These are phyloP conservation scores for Didymosphaeria variabile DNA, from an alignment of 2,329 filamentous ascomycete genomes.

Conservation along the genomic window DNA sequence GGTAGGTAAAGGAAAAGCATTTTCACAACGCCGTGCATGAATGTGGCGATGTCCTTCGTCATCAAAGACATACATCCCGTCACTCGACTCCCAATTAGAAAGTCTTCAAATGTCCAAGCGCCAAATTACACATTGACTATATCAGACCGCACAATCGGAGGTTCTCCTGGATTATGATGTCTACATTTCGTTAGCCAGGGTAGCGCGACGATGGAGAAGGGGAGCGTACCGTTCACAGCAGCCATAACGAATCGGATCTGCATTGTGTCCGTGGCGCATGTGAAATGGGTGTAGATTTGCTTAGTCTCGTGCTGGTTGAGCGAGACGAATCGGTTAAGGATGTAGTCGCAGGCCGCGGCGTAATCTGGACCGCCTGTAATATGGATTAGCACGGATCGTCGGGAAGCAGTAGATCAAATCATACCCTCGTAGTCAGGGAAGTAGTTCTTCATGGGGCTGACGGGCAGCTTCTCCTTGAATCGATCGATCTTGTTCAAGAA, in stretches of 20 bases:
- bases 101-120: constrained; percentile 37
- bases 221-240: constrained; percentile 86
- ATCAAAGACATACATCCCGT: constrained; percentile 49
- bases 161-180: constrained; percentile 99
- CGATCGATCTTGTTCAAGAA: constrained; percentile 80
- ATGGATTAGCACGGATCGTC: constrained; percentile 20
- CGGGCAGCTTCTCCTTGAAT: constrained; percentile 77
- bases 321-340: constrained; percentile 97
- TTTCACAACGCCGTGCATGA: constrained; percentile 50
- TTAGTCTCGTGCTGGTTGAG: constrained; percentile 99
- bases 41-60: constrained; percentile 43
- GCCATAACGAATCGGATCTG: constrained; percentile 99
- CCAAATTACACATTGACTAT: constrained; percentile 61
- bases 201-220: constrained; percentile 1
- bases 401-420: background rate
- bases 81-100: constrained; percentile 42
- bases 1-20: constrained; percentile 33
- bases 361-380: constrained; percentile 85
- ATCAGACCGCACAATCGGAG: constrained; percentile 96
- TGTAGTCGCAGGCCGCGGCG: constrained; percentile 95
- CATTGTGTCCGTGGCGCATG: constrained; percentile 96
- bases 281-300: constrained; percentile 99
- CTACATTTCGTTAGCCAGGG: constrained; percentile 64
- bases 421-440: constrained; percentile 78
- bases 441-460: constrained; percentile 79